Evolutionary conservation across 768 basidiomycete genomes (phyloP).

Genomic region (Lepiota venenata): DNA sequence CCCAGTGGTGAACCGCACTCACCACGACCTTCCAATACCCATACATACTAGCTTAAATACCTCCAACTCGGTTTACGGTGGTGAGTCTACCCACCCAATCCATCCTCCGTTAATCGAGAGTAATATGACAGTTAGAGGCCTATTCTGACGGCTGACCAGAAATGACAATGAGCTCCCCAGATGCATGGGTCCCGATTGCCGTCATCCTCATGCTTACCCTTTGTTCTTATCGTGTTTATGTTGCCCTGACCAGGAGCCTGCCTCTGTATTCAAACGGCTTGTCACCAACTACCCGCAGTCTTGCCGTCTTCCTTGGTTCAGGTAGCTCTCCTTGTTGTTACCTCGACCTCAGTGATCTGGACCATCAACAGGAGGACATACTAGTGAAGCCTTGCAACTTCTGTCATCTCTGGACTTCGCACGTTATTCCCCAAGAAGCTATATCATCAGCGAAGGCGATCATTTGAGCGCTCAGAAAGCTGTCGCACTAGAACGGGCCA

Average conservation of each 20-base stretch:
- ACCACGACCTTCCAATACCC: neutral
- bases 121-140: neutral
- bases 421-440: constrained; percentile 74
- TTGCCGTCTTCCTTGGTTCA: constrained; percentile 93
- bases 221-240: constrained; percentile 26
- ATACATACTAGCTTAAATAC: neutral
- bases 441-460: constrained; percentile 83
- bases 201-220: constrained; percentile 10
- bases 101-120: neutral
- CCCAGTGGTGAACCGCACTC: neutral
- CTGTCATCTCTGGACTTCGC: constrained; percentile 68
- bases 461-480: constrained; percentile 73
- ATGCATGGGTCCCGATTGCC: neutral
- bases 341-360: neutral
- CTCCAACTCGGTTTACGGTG: neutral
- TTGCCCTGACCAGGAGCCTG: constrained; percentile 21
- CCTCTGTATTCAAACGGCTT: neutral
- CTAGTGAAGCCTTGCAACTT: constrained; percentile 78
- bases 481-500: constrained; percentile 52
- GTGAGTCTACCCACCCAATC: neutral
- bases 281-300: constrained; percentile 26
- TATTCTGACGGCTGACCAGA: neutral
- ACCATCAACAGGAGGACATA: constrained; percentile 78
- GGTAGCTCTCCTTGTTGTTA: constrained; percentile 43
- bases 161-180: neutral